phyloP scores from a whole-genome alignment of 2,329 filamentous ascomycete genomes.

The Cordyceps pruinosa region DNA sequence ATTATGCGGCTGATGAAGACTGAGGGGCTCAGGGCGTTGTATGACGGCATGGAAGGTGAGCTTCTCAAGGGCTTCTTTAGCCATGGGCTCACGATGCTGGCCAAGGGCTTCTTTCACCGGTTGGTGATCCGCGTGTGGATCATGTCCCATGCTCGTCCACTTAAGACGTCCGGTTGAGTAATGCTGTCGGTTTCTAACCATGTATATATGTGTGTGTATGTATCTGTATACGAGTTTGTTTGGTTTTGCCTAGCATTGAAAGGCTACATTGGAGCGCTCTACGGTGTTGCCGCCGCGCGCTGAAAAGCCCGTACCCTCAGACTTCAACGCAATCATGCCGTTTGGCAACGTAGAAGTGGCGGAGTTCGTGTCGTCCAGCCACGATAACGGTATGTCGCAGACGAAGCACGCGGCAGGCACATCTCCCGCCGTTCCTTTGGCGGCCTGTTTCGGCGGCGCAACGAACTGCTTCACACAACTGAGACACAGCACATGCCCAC shows the following conservation, averaged over 20 bases:
- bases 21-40: conserved; percentile 64
- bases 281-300: conserved; percentile 79
- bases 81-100: conserved; percentile 80
- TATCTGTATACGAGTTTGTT: background rate
- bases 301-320: conserved; percentile 89
- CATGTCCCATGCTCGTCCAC: conserved; percentile 28
- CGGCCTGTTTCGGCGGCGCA: conserved; percentile 42
- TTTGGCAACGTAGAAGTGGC: conserved; percentile 53
- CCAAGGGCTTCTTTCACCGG: conserved; percentile 71
- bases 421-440: conserved; percentile 34
- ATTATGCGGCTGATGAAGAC: conserved; percentile 50
- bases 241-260: conserved; percentile 57
- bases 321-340: conserved; percentile 71
- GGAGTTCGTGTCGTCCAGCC: conserved; percentile 33
- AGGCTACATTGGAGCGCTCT: conserved; percentile 69
- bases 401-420: conserved; percentile 63
- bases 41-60: conserved; percentile 69
- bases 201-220: background rate
- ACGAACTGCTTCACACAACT: conserved; percentile 82
- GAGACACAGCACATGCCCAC: conserved; percentile 86
- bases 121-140: conserved; percentile 68
- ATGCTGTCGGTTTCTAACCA: background rate
- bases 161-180: conserved; percentile 12
- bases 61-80: conserved; percentile 77
- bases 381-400: conserved; percentile 71